Evolutionary conservation across 352 stramenopile species (phyloP).

Genomic region (Globisporangium apiculatum): DNA sequence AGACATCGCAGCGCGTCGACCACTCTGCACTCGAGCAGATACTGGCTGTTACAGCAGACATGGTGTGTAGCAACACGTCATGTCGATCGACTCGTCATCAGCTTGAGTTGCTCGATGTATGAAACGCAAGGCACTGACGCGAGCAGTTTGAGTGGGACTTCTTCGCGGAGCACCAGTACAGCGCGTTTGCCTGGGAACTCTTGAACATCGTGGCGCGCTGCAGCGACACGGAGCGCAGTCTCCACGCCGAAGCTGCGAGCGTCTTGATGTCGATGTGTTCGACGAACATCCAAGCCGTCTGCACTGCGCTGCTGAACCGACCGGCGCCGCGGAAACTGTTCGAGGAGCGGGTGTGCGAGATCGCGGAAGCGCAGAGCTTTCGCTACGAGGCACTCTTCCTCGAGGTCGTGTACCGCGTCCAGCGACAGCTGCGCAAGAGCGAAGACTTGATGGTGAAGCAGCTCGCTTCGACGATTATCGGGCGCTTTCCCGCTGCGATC

Average conservation of each 20-base stretch:
- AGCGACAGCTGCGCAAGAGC: slow-evolving; percentile 18
- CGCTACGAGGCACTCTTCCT: slow-evolving; percentile 25
- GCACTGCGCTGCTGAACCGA: slow-evolving; percentile 8
- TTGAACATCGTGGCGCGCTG: slow-evolving; percentile 19
- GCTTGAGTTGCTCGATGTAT: not conserved
- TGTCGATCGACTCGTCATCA: not conserved
- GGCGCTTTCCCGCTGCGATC: slow-evolving; percentile 14
- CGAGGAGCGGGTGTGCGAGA: slow-evolving; percentile 9
- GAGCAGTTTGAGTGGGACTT: slow-evolving; percentile 38
- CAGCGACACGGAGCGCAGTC: slow-evolving; percentile 17
- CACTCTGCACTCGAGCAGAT: slow-evolving; percentile 1
- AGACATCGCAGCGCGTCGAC: not conserved
- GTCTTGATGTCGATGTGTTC: slow-evolving; percentile 30
- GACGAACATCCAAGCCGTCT: slow-evolving; percentile 17
- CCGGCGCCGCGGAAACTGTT: slow-evolving; percentile 5
- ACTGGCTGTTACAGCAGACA: slow-evolving; percentile 3
- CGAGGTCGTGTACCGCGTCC: slow-evolving; percentile 24
- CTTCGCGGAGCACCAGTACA: slow-evolving; percentile 17
- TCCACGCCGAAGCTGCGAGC: slow-evolving; percentile 19
- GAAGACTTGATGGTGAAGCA: not conserved
- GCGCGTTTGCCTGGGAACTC: slow-evolving; percentile 16
- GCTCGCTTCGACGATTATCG: slow-evolving; percentile 6
- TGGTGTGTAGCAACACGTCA: not conserved
- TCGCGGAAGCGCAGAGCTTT: slow-evolving; percentile 28
- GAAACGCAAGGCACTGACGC: not conserved